Base-by-base conservation (phyloP, 108 stramenopile genomes). In the Cyclotella baltica region DNA sequence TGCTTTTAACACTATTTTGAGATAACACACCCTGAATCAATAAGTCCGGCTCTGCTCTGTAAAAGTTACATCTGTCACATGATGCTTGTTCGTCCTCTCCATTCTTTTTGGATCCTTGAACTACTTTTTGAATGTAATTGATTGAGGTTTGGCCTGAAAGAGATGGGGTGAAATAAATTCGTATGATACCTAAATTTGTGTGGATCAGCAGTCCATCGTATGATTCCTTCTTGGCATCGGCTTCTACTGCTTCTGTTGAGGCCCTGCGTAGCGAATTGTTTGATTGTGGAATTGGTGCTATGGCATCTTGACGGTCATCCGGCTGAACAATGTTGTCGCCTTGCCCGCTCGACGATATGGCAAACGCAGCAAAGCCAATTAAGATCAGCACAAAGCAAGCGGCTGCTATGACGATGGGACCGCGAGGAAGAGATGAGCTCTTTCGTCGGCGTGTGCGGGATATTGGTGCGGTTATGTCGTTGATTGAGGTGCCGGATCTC, bases 21-120 rank as follows among this genome's bases (percentile, higher is more conserved):
- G 69, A 72, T 38, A 90, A 76, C 25, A 92, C 76, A 11, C 93
- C 93, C 61, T 94, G 93, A 20, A 94, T 48, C 19, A 94, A 85
- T 2, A 89, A 83, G 11, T 76, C 70, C 20, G 86, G 80, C 62
- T 94, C 93, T 53, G 89, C 85, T 30, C 93, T 80, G 71, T 94
- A 94, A 64, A 94, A 89, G 13, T 82, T 80, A 52, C 93, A 94
- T 55, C 86, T 70, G 55, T 82, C 59, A 62, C 92, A 93, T 4
- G 55, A 25, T 4, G 55, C 3, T 55, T 33, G 1, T 4, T 6
- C 20, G 6, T 50, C 70, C 19, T 81, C 66, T 38, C 64, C 31
- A 23, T 31, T 31, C 4, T 29, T 19, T 27, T 29, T 35, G 16
- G 64, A 37, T 15, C 64, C 30, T 28, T 16, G 20, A 10, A 88